Conservation (phyloP, 371 early-diverging fungal genomes). For the Mucor irregularis region DNA sequence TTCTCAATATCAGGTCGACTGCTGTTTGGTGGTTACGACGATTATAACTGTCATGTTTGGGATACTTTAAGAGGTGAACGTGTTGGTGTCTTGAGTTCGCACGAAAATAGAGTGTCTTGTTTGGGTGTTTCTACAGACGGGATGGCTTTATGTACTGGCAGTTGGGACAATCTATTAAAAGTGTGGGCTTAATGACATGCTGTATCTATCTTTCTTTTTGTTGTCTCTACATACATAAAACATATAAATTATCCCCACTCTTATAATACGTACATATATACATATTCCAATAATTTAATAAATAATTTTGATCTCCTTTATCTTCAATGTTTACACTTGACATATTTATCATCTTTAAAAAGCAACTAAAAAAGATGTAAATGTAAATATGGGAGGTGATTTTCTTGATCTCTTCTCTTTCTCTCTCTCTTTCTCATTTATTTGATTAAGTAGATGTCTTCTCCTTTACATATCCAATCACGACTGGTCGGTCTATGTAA, state of each 20-base stretch:
- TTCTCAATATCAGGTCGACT: slow-evolving; percentile 94
- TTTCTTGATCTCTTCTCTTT: too few relatives aligned
- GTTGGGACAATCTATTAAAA: slow-evolving; percentile 96
- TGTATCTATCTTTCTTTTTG: neutral
- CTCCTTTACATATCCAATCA: too few relatives aligned
- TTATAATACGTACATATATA: too few relatives aligned
- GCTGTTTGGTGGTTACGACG: slow-evolving; percentile 97
- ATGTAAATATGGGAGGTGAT: too few relatives aligned
- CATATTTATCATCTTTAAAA: too few relatives aligned
- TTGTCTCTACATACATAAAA: neutral
- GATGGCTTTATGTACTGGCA: slow-evolving; percentile 96
- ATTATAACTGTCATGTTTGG: slow-evolving; percentile 98
- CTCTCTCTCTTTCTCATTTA: too few relatives aligned
- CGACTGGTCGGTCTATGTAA: too few relatives aligned
- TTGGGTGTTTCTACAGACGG: slow-evolving; percentile 95
- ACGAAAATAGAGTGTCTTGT: slow-evolving; percentile 97
- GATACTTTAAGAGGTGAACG: slow-evolving; percentile 94
- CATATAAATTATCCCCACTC: neutral
- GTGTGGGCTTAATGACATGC: slow-evolving; percentile 28
- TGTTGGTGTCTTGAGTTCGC: slow-evolving; percentile 92
- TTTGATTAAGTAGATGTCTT: too few relatives aligned
- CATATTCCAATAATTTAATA: too few relatives aligned
- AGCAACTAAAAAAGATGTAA: too few relatives aligned
- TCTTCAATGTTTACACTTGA: too few relatives aligned
- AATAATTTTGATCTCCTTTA: too few relatives aligned